These are phyloP conservation scores for Ascochyta viciae-villosae DNA, from an alignment of 2,329 filamentous ascomycete species.

Conservation along the genomic window DNA sequence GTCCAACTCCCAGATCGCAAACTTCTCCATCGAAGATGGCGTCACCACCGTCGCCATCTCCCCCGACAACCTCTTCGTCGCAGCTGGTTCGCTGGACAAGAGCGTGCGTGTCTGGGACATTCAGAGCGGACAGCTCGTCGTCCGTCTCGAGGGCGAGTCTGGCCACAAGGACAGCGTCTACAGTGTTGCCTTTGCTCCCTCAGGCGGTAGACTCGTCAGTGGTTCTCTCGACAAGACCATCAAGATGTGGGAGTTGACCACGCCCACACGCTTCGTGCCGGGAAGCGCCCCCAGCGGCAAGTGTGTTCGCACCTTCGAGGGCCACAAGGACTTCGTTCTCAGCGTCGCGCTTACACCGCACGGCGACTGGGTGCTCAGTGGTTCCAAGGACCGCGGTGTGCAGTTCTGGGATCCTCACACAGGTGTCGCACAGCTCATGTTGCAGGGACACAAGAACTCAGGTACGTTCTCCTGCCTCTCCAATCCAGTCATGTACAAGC, in stretches of 20 bases:
- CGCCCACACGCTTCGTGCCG: slow-evolving; percentile 70
- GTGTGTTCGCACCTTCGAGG: slow-evolving; percentile 96
- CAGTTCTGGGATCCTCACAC: slow-evolving; percentile 98
- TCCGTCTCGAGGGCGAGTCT: slow-evolving; percentile 89
- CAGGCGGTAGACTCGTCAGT: slow-evolving; percentile 89
- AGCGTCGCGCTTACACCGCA: slow-evolving; percentile 95
- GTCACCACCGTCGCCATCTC: slow-evolving; percentile 98
- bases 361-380: slow-evolving; percentile 93
- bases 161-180: slow-evolving; percentile 98
- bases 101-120: slow-evolving; percentile 98
- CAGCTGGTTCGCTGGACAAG: slow-evolving; percentile 94
- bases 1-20: slow-evolving; percentile 79
- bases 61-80: slow-evolving; percentile 91
- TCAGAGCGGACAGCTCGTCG: slow-evolving; percentile 81
- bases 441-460: slow-evolving; percentile 98
- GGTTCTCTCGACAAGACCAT: slow-evolving; percentile 97
- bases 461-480: slow-evolving; percentile 54
- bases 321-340: slow-evolving; percentile 97
- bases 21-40: slow-evolving; percentile 91
- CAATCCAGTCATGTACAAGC: background rate
- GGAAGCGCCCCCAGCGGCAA: slow-evolving; percentile 82
- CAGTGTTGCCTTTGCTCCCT: slow-evolving; percentile 93
- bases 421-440: slow-evolving; percentile 94
- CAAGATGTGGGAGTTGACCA: slow-evolving; percentile 96
- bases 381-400: slow-evolving; percentile 95